Conservation (phyloP, 2,329 filamentous ascomycete species). For the Talaromyces amestolkiae region DNA sequence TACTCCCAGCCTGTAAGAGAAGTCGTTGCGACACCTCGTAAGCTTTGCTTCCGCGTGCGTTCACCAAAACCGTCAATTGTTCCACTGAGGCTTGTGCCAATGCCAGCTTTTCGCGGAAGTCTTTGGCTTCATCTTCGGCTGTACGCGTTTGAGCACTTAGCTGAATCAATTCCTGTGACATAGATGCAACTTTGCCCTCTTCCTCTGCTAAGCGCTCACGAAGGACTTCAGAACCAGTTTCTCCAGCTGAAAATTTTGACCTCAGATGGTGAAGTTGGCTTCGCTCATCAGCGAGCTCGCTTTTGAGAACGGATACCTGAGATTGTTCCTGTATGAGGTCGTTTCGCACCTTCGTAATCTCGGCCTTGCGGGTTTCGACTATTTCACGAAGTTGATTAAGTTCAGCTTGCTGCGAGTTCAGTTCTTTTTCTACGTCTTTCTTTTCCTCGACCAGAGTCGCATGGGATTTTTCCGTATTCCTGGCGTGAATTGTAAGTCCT, state of each 20-base stretch:
- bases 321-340: slow-evolving; percentile 49
- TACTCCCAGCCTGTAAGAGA: slow-evolving; percentile 77
- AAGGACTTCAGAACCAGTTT: slow-evolving; percentile 76
- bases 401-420: slow-evolving; percentile 58
- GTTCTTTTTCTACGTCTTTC: slow-evolving; percentile 56
- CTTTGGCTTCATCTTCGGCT: slow-evolving; percentile 71
- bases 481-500: slow-evolving; percentile 60
- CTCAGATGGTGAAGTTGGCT: slow-evolving; percentile 67
- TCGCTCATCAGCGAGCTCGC: slow-evolving; percentile 64
- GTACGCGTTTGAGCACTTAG: slow-evolving; percentile 73
- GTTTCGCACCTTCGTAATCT: slow-evolving; percentile 55
- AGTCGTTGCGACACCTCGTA: slow-evolving; percentile 82
- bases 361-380: slow-evolving; percentile 53
- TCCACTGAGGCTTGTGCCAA: slow-evolving; percentile 32
- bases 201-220: slow-evolving; percentile 73
- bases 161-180: slow-evolving; percentile 70
- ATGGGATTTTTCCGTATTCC: slow-evolving; percentile 59
- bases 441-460: slow-evolving; percentile 63
- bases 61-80: slow-evolving; percentile 54
- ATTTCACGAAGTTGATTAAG: slow-evolving; percentile 55
- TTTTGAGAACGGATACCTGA: slow-evolving; percentile 46
- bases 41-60: slow-evolving; percentile 68
- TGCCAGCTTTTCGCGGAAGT: slow-evolving; percentile 61
- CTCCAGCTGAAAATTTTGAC: slow-evolving; percentile 72
- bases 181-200: slow-evolving; percentile 65